Base-by-base conservation (phyloP, 768 basidiomycete genomes). In the Phylloporus sp. region DNA sequence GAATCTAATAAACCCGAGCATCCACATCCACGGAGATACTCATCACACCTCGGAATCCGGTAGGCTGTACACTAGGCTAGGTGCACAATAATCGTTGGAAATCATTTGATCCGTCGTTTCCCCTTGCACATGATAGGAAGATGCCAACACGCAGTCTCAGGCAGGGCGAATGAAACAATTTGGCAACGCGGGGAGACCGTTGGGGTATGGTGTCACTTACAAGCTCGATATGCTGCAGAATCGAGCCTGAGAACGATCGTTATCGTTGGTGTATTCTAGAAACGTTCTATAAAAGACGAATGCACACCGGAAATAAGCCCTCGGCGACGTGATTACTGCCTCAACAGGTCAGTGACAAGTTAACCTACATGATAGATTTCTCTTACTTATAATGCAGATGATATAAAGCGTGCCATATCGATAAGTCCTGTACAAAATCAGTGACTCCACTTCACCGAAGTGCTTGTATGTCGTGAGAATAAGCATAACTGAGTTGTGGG, bases 341-440 rank as follows among this genome's bases (percentile, higher is more conserved):
- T 28, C 11, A 13, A 9, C 8, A 40, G 7, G 32, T 53, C 5
- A 63, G 40, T 6, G 15, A 6, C 13, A 2, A n/a, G 5, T 12
- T 13, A 2, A 29, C 18, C 3, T 12, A 4, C 4, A 1, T 11
- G 15, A 13, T 5, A 12, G 1, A 31, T 11, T 24, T 5, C 4
- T 29, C 59, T 45, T 32, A 61, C 61, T 22, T 20, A 53, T 49
- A 18, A 63, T 57, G 26, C 62, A 60, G 27, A n/a, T 1, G 15
- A 62, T 44, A 15, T 62, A 61, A 35, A 62, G 26, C 43, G 64
- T 49, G 26, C 50, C 28, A 22, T 60, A 62, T 18, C 52, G 47
- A 42, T 64, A 64, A 15, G 47, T 15, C 6, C 27, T 43, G 28
- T 15, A 8, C 16, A 61, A 38, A 7, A 64, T 47, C 5, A 46